Conservation (phyloP, 1,284 basidiomycete genomes). For the Xerocomus cyaneibrunnescens region DNA sequence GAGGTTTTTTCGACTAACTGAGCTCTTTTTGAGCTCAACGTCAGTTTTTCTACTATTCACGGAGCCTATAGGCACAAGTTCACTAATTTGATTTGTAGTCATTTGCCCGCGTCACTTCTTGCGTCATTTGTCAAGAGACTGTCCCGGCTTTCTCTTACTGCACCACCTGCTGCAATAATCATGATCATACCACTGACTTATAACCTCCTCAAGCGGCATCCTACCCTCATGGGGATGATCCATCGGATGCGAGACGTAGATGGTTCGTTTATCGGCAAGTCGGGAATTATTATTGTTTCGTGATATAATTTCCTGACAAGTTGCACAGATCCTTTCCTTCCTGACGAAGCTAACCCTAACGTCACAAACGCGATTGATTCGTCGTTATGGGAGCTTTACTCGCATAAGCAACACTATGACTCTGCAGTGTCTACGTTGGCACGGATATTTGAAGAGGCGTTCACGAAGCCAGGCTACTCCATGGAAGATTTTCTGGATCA, state of each 20-base stretch:
- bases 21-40: constrained; percentile 90
- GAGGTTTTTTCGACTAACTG: constrained; percentile 91
- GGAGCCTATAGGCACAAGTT: neutral
- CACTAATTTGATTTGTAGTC: constrained; percentile 45
- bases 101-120: constrained; percentile 84
- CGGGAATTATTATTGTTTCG: neutral
- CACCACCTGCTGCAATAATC: constrained; percentile 89
- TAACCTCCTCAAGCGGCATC: constrained; percentile 92
- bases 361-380: constrained; percentile 80
- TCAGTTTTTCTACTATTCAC: constrained; percentile 41
- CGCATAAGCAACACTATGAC: constrained; percentile 84
- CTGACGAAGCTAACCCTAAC: constrained; percentile 71
- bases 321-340: constrained; percentile 69
- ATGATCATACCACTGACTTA: constrained; percentile 93
- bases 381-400: constrained; percentile 89
- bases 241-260: constrained; percentile 60
- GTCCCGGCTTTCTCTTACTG: constrained; percentile 78
- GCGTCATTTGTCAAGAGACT: constrained; percentile 95
- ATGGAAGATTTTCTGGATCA: constrained; percentile 99
- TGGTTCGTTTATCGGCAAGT: constrained; percentile 42
- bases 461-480: constrained; percentile 87
- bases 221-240: constrained; percentile 90
- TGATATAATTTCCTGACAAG: constrained; percentile 3
- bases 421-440: constrained; percentile 80
- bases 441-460: constrained; percentile 87